Evolutionary conservation across 495 filamentous ascomycete genomes (phyloP).

Genomic region (Neurospora sp.): DNA sequence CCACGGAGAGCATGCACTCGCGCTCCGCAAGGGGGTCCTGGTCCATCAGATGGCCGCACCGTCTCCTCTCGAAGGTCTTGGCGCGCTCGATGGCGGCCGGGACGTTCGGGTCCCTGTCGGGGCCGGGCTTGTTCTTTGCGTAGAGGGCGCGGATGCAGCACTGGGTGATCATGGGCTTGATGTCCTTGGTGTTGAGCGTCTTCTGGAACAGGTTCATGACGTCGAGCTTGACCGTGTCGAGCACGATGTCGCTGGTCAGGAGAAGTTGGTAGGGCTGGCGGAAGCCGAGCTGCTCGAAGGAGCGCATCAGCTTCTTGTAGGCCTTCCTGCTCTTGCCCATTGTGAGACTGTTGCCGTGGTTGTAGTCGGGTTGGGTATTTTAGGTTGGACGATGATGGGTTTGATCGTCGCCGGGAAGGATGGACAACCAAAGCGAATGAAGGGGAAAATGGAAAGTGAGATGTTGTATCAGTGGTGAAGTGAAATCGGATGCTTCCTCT

Average conservation of each 20-base stretch:
- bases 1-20: conserved; percentile 68
- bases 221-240: conserved; percentile 52
- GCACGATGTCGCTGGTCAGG: conserved; percentile 23
- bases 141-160: conserved; percentile 54
- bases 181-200: conserved; percentile 53
- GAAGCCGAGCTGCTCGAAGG: conserved; percentile 54
- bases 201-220: conserved; percentile 58
- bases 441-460: not conserved
- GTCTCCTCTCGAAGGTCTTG: conserved; percentile 68
- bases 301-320: conserved; percentile 92
- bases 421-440: not conserved
- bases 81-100: conserved; percentile 54
- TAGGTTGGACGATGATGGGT: not conserved
- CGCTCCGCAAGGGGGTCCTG: conserved; percentile 62
- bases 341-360: not conserved
- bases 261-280: conserved; percentile 92
- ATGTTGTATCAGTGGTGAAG: not conserved
- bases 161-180: conserved; percentile 62
- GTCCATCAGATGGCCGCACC: conserved; percentile 82
- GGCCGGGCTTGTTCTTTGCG: conserved; percentile 33
- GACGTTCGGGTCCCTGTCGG: conserved; percentile 45
- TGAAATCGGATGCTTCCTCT: not conserved
- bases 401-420: not conserved
- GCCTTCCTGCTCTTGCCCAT: conserved; percentile 83
- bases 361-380: not conserved